A percentile compares a stretch with the other conserved stretches of the same genome.
These are phyloP conservation scores for Periglandula ipomoeae DNA, from an alignment of 2,329 filamentous ascomycete species.

Conservation along the genomic window DNA sequence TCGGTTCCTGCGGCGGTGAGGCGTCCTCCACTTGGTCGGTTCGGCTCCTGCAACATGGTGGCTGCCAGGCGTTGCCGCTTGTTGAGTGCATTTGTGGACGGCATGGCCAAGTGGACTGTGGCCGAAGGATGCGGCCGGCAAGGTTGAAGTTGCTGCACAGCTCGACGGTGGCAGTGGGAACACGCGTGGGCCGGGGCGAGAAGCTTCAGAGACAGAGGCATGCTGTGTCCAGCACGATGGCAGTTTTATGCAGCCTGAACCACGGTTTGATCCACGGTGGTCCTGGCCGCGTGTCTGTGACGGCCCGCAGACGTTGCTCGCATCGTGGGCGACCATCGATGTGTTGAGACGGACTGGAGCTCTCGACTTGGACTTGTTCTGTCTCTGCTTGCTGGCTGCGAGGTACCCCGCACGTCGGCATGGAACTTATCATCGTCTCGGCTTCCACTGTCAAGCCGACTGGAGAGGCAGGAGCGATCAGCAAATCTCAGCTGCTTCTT, in stretches of 20 bases:
- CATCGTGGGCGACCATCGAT: neutral
- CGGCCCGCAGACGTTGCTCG: neutral
- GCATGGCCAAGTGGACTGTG: neutral
- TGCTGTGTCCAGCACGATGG: neutral
- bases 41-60: neutral
- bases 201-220: constrained; percentile 1
- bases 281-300: constrained; percentile 3
- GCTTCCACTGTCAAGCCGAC: too few species aligned
- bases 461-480: too few species aligned
- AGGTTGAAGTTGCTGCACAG: neutral
- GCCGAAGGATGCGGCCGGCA: neutral
- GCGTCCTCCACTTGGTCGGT: neutral
- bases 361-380: neutral
- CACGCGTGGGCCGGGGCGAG: neutral
- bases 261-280: neutral
- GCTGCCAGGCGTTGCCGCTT: neutral
- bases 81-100: neutral
- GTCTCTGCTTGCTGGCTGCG: too few species aligned
- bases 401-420: too few species aligned
- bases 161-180: neutral
- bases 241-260: neutral
- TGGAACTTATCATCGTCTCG: too few species aligned
- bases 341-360: too few species aligned
- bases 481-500: constrained; percentile 2
- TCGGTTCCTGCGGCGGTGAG: constrained; percentile 1